A percentile compares a stretch with the other conserved stretches of the same genome.
phyloP scores from a whole-genome alignment of 352 stramenopile genomes.

The Saprolegnia parasitica region DNA sequence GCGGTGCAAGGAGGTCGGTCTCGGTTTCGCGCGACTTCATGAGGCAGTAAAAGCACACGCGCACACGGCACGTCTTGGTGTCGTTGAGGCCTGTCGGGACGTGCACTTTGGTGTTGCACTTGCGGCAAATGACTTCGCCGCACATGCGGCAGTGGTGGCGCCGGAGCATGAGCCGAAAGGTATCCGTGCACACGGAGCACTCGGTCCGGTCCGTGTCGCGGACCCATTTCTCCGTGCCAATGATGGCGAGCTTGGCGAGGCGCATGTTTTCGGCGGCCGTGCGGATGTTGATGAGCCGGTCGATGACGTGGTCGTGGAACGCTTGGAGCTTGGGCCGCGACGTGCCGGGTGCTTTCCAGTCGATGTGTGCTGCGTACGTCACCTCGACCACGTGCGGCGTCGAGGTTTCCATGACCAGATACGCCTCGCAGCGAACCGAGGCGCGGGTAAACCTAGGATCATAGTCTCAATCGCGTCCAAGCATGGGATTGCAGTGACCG shows the following conservation, averaged over 20 bases:
- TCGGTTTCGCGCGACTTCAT: constrained; percentile 54
- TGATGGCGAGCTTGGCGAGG: constrained; percentile 51
- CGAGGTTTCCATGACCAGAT: constrained; percentile 65
- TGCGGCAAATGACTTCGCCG: constrained; percentile 64
- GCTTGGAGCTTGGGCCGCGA: constrained; percentile 7
- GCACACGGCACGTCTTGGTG: constrained; percentile 41
- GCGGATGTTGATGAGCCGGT: constrained; percentile 50
- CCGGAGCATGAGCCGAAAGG: constrained; percentile 45
- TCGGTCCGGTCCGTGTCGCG: constrained; percentile 33
- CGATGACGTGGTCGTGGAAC: constrained; percentile 37
- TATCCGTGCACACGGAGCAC: constrained; percentile 55
- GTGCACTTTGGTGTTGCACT: constrained; percentile 66
- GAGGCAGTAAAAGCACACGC: constrained; percentile 75
- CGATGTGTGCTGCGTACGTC: constrained; percentile 74
- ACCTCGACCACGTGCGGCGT: constrained; percentile 70
- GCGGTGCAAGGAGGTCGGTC: constrained; percentile 46
- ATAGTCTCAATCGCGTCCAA: no score
- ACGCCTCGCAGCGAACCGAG: constrained; percentile 77
- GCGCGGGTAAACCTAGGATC: constrained; percentile 35
- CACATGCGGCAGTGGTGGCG: constrained; percentile 77
- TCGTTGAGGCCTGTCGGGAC: constrained; percentile 57
- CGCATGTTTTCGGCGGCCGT: constrained; percentile 55
- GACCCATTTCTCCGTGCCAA: constrained; percentile 50
- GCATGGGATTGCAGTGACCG: no score
- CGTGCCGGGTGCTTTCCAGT: constrained; percentile 31